A percentile compares a stretch with the other conserved stretches of the same genome.
These are phyloP conservation scores for Canna indica DNA, from an alignment of 176 grass and related monocot genomes.

Conservation along the genomic window DNA sequence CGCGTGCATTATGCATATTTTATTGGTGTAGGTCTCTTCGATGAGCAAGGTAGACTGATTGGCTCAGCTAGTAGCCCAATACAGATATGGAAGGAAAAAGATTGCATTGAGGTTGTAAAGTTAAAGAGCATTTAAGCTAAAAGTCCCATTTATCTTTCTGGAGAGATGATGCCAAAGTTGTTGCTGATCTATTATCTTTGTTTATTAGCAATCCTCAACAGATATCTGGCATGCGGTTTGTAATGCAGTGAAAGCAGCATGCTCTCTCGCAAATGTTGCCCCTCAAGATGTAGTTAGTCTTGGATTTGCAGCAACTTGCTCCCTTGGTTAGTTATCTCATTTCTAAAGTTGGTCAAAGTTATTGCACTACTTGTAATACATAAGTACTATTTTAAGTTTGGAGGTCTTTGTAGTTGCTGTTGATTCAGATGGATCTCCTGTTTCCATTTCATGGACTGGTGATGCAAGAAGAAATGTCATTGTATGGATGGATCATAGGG, in stretches of 20 bases:
- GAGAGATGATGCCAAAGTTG: neutral
- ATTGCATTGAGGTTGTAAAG: conserved; percentile 70
- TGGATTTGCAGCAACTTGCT: conserved; percentile 88
- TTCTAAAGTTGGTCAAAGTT: neutral
- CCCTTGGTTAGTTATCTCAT: conserved; percentile 52
- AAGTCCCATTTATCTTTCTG: neutral
- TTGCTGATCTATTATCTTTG: conserved; percentile 15
- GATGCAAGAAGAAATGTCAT: conserved; percentile 91
- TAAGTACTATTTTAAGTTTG: neutral
- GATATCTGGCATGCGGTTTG: conserved; percentile 96
- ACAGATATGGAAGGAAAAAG: conserved; percentile 96
- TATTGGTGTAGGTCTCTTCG: conserved; percentile 48
- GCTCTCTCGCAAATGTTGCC: conserved; percentile 36
- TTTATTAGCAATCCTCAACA: conserved; percentile 70
- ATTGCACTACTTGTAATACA: neutral
- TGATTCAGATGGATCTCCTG: conserved; percentile 72
- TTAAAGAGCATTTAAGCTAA: no score
- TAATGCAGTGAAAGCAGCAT: conserved; percentile 61
- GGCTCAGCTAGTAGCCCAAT: conserved; percentile 75
- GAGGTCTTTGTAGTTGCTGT: conserved; percentile 60
- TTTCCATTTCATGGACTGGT: conserved; percentile 78
- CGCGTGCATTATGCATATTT: neutral
- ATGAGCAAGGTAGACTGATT: conserved; percentile 64
- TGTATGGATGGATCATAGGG: conserved; percentile 98
- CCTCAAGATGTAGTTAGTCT: conserved; percentile 55